Conservation (phyloP, 108 stramenopile species). For the Cyclostephanos tholiformis region DNA sequence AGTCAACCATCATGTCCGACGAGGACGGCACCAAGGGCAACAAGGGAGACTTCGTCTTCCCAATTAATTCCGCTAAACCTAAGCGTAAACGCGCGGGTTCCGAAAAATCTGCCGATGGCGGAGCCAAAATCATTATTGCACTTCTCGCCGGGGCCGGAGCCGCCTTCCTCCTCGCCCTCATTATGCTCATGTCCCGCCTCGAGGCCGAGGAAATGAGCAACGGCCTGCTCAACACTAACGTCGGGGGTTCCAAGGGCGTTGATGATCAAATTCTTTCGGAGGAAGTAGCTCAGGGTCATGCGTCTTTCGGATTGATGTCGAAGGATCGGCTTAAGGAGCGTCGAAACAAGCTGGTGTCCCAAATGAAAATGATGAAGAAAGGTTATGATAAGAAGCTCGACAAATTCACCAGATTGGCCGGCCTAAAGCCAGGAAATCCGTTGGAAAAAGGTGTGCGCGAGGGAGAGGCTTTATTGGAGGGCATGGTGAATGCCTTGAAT, state of each 20-base stretch:
- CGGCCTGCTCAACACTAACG: conserved; percentile 24
- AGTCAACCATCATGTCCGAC: conserved; percentile 20
- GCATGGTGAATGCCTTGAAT: conserved; percentile 27
- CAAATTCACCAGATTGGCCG: conserved; percentile 18
- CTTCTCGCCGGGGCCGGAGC: conserved; percentile 46
- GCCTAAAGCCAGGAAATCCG: conserved; percentile 3
- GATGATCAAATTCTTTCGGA: conserved; percentile 38
- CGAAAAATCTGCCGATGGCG: conserved; percentile 7
- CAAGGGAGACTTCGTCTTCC: conserved; percentile 29
- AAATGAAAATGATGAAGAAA: conserved; percentile 21
- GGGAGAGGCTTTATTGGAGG: conserved; percentile 22
- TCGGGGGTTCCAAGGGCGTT: conserved; percentile 27
- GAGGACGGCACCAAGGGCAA: conserved; percentile 35
- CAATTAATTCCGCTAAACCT: conserved; percentile 7
- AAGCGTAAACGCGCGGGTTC: not conserved
- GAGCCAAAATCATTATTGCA: conserved; percentile 38
- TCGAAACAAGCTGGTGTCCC: conserved; percentile 10
- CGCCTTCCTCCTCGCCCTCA: conserved; percentile 39
- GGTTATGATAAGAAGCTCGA: conserved; percentile 10
- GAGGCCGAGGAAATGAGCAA: conserved; percentile 28
- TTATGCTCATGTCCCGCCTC: conserved; percentile 36
- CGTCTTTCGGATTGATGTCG: conserved; percentile 11
- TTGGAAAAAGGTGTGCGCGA: conserved; percentile 26
- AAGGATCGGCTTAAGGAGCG: conserved; percentile 19
- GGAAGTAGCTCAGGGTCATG: conserved; percentile 39